These are phyloP conservation scores for Diutina pseudorugosa DNA, from an alignment of 1,139 yeast genomes.

Conservation along the genomic window DNA sequence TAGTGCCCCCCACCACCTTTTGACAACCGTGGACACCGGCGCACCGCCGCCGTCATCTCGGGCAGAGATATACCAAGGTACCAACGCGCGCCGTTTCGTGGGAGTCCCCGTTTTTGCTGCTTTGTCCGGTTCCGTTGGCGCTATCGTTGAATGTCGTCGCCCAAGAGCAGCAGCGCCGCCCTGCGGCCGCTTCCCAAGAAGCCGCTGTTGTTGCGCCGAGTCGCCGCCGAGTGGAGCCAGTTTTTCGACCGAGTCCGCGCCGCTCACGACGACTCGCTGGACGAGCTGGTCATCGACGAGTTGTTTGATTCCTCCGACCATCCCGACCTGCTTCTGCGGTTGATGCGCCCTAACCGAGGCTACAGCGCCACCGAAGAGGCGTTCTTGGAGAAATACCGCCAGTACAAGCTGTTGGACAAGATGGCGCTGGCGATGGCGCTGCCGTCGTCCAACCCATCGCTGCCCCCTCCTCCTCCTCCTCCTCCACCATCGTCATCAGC, in stretches of 20 bases:
- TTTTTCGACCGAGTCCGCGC: slow-evolving; percentile 20
- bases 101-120: too few species aligned
- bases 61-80: too few species aligned
- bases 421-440: slow-evolving; percentile 10
- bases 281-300: slow-evolving; percentile 30
- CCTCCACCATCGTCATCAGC: too few species aligned
- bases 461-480: too few species aligned
- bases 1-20: too few species aligned
- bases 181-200: background rate
- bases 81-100: too few species aligned
- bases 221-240: slow-evolving; percentile 23
- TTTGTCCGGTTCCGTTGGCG: too few species aligned
- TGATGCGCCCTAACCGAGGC: slow-evolving; percentile 10
- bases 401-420: slow-evolving; percentile 23
- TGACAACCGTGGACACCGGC: too few species aligned
- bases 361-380: slow-evolving; percentile 20
- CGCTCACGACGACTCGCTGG: slow-evolving; percentile 30
- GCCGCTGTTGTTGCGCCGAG: slow-evolving; percentile 18
- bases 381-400: slow-evolving; percentile 23
- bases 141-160: background rate
- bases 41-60: too few species aligned
- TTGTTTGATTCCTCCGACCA: slow-evolving; percentile 27
- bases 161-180: background rate
- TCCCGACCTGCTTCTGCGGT: slow-evolving; percentile 18
- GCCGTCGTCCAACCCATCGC: too few species aligned